phyloP scores from a whole-genome alignment of 495 filamentous ascomycete genomes.

The Pyronema domesticum region DNA sequence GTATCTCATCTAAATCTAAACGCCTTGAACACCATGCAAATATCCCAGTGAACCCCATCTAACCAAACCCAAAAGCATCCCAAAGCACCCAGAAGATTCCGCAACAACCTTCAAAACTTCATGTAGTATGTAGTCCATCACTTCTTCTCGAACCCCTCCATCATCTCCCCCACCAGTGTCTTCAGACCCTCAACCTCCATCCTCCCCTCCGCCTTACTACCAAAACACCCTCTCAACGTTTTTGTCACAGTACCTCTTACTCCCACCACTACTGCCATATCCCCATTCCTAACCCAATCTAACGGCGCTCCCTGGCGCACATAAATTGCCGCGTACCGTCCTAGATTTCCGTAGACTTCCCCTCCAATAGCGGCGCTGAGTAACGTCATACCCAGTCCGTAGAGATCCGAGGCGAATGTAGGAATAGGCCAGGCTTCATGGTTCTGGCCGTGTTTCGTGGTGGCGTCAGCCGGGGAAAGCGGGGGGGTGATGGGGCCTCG shows the following conservation, averaged over 20 bases:
- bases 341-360: constrained; percentile 20
- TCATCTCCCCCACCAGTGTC: constrained; percentile 7
- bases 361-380: constrained; percentile 19
- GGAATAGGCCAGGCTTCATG: constrained; percentile 9
- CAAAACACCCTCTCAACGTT: constrained; percentile 21
- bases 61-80: no score
- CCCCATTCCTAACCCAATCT: constrained; percentile 20
- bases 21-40: not conserved
- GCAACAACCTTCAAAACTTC: no score
- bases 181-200: constrained; percentile 13
- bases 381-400: constrained; percentile 16
- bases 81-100: no score
- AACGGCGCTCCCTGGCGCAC: constrained; percentile 19
- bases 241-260: constrained; percentile 8
- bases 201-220: constrained; percentile 15
- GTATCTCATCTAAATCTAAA: not conserved
- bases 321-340: constrained; percentile 17
- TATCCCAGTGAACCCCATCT: not conserved
- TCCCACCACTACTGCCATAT: constrained; percentile 11
- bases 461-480: not conserved
- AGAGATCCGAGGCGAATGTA: constrained; percentile 18
- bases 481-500: not conserved
- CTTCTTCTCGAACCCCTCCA: no score
- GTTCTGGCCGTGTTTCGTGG: not conserved
- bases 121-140: no score